phyloP scores from a whole-genome alignment of 768 basidiomycete genomes.

The Agaricus subrufescens region DNA sequence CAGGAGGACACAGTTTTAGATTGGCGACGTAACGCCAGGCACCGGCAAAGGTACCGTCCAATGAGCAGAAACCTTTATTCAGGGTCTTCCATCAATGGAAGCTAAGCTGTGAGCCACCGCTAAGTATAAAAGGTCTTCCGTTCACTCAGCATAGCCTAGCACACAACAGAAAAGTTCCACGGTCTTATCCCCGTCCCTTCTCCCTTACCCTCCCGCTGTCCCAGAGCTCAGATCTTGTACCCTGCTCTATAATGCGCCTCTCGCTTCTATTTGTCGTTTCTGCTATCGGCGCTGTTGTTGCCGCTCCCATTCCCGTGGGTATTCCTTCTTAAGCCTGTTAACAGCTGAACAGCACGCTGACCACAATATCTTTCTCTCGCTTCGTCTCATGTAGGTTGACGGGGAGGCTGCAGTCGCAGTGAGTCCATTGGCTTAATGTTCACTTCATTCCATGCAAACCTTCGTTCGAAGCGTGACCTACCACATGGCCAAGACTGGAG shows the following conservation, averaged over 20 bases:
- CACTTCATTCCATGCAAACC: background rate
- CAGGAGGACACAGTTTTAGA: too few species aligned
- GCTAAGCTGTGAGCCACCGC: too few species aligned
- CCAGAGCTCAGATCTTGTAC: background rate
- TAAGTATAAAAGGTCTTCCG: too few species aligned
- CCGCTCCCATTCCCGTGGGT: slow-evolving; percentile 13
- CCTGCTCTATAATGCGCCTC: background rate
- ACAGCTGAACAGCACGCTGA: background rate
- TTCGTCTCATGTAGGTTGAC: background rate
- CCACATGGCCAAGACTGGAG: background rate
- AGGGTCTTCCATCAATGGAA: too few species aligned
- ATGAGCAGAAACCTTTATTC: too few species aligned
- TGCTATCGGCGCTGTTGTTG: slow-evolving; percentile 1
- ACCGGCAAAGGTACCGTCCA: too few species aligned
- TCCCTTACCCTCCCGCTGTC: background rate
- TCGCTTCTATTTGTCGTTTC: slow-evolving; percentile 6
- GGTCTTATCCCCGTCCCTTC: background rate
- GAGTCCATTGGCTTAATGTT: background rate
- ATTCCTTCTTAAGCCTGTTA: background rate
- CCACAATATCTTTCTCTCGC: background rate
- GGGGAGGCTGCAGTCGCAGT: background rate
- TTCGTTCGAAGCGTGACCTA: background rate
- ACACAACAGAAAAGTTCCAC: too few species aligned
- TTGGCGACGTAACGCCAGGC: too few species aligned
- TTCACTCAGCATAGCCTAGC: too few species aligned